Conservation (phyloP, 768 basidiomycete species). For the Leucocoprinus leucothites region DNA sequence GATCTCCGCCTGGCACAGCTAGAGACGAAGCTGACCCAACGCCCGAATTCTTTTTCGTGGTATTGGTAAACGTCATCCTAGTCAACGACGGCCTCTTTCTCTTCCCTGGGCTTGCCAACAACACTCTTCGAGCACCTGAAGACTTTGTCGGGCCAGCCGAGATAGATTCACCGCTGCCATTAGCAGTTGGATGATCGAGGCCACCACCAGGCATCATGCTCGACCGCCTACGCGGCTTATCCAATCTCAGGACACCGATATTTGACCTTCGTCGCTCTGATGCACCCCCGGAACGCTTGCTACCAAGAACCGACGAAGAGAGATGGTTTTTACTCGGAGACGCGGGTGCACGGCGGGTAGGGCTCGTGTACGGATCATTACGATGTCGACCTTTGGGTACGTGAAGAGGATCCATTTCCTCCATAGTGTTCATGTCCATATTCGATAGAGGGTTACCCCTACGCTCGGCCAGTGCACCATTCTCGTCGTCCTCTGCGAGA, state of each 20-base stretch:
- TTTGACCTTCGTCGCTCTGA: slow-evolving; percentile 52
- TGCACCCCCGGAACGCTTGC: slow-evolving; percentile 13
- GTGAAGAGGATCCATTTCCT: slow-evolving; percentile 30
- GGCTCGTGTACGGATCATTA: slow-evolving; percentile 4
- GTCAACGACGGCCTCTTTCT: slow-evolving; percentile 58
- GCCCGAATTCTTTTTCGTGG: slow-evolving; percentile 23
- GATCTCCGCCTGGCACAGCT: slow-evolving; percentile 33
- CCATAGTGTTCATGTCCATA: slow-evolving; percentile 55
- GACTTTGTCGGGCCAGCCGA: slow-evolving; percentile 21
- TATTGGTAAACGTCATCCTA: slow-evolving; percentile 32
- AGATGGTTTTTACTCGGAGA: slow-evolving; percentile 13
- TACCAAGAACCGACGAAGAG: slow-evolving; percentile 20
- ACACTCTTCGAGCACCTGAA: slow-evolving; percentile 31
- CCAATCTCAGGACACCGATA: slow-evolving; percentile 71
- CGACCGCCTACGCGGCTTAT: slow-evolving; percentile 71
- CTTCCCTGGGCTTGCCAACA: slow-evolving; percentile 55
- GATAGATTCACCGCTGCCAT: slow-evolving; percentile 22
- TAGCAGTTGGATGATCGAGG: slow-evolving; percentile 38
- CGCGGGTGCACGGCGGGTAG: slow-evolving; percentile 43
- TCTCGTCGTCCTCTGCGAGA: slow-evolving; percentile 74
- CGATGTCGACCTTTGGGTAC: slow-evolving; percentile 39
- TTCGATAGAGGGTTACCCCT: slow-evolving; percentile 54
- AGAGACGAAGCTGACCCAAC: slow-evolving; percentile 20
- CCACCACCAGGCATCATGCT: slow-evolving; percentile 64
- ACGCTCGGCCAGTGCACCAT: slow-evolving; percentile 26